Evolutionary conservation across 306 rosid species (phyloP), one percentile per base, ranked within the genome.

Genomic region (Prunus campanulata): DNA sequence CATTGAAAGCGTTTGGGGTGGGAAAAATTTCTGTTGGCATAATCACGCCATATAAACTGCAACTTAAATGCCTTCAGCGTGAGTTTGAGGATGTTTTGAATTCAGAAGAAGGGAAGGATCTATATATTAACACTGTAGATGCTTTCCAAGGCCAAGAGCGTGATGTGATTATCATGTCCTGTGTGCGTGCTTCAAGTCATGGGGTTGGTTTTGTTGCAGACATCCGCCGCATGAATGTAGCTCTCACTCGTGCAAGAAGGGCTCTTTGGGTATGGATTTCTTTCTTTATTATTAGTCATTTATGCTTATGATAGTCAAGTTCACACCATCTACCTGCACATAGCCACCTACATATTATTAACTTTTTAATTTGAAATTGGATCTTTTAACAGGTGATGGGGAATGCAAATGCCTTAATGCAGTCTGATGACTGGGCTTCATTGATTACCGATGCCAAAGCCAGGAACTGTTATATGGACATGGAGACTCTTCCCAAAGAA

Each of bases 71-170:
- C 77, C 97, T 95, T 65, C 96, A 92, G 22, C 97, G 97, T 4
- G 97, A 90, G 85, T 95, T 92, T 68, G 97, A 89, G 74, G 97
- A 86, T 78, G 96, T 88, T 74, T 78, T 95, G 63, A 92, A 87
- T 66, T 87, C 99, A 51, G 99, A 95, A 76, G 99, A 92, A 77
- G 99, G 99, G 76, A 95, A 92, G 79, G 97, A 95, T 74, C 25
- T 95, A 67, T 95, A 95, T 74, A 92, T 95, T 74, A 95, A 95
- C 80, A 95, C 99, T 11, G 99, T 95, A 8, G 99, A 95, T 84
- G 99, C 99, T 70, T 95, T 95, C 85, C 99, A 95, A 85, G 99
- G 99, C 65, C 99, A 95, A 85, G 99, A 95, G 74, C 90, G 99
- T 15, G 99, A 95, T 81, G 97, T 95, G 77, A 95, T 95, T 64